Percentiles rank a stretch among this genome's conserved stretches.
Conservation (phyloP, 441 rosid species). For the Croton laevigatus region DNA sequence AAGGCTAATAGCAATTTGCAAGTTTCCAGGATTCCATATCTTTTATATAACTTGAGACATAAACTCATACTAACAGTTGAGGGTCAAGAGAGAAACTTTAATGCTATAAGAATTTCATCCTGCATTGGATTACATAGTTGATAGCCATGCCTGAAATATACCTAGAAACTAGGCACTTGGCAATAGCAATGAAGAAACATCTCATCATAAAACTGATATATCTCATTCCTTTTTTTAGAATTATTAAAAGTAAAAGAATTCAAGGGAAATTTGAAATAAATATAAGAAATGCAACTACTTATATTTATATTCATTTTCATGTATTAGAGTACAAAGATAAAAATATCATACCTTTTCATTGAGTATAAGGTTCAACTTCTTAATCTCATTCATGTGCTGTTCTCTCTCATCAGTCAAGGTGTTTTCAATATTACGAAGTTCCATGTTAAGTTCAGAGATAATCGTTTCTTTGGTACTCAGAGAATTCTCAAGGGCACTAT, state of each 20-base stretch:
- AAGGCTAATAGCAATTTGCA: background rate
- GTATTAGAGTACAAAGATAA: background rate
- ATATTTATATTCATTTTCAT: background rate
- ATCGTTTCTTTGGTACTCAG: conserved; percentile 91
- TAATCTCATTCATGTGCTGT: conserved; percentile 74
- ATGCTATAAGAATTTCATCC: background rate
- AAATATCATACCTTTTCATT: conserved; percentile 62
- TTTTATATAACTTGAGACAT: background rate
- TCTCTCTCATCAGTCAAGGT: conserved; percentile 81
- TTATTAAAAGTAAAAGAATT: background rate
- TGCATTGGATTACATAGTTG: background rate
- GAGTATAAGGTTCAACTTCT: conserved; percentile 67
- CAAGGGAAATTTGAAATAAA: background rate
- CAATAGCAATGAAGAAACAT: background rate
- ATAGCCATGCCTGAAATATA: background rate
- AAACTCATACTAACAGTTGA: background rate
- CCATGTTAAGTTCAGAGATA: conserved; percentile 90
- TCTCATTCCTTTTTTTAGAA: background rate
- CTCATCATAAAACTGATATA: background rate
- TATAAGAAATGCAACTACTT: background rate
- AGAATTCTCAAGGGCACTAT: conserved; percentile 80
- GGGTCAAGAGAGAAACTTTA: background rate
- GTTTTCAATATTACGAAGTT: conserved; percentile 86
- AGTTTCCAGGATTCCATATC: background rate
- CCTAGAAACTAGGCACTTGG: background rate